Evolutionary conservation across 2,329 filamentous ascomycete genomes (phyloP), one percentile per base, ranked within the genome.

Genomic region (Aspergillus intermedius): DNA sequence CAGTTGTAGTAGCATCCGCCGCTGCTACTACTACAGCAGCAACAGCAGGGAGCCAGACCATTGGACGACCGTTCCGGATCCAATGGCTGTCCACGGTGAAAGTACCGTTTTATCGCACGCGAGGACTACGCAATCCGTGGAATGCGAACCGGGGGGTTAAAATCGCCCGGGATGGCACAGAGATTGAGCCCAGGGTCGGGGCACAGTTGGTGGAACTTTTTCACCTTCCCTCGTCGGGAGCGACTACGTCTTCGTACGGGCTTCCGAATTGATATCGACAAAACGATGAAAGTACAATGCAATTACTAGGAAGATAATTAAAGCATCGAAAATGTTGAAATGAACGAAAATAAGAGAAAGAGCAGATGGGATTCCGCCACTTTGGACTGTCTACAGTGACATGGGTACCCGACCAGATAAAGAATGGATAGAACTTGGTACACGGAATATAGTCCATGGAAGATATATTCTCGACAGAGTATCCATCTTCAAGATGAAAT

Each of bases 131-230:
- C 30, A 97, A 97, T 64, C 87, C 89, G 0, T 95, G 90, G 88
- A 97, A 97, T 66, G 87, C 88, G 4, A 95, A 96, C 62, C 77
- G 91, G 46, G 91, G 97, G 64, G 88, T 97, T 53, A 97, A 97
- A 70, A 95, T 97, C 63, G 91, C 91, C 21, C 80, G 91, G 60
- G 91, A 97, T 60, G 91, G 91, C 2, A 97, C 91, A 0, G 91
- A 97, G 67, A 74, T 97, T 46, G 91, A 97, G 68, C 87, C 91
- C 23, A 80, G 77, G 25, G 80, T 95, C 40, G 91, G 91, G 4
- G 81, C 82, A 59, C 82, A 82, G 59, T 73, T 97, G 47, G 76
- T 94, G 53, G 82, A 83, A 41, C 78, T 96, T 60, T 96, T 97
- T 67, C 85, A 88, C 58, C 73, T 77, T 15, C 55, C 61, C 37